These are phyloP conservation scores for Leptomonas pyrrhocoris DNA, from an alignment of 208 protist genomes.

Conservation along the genomic window DNA sequence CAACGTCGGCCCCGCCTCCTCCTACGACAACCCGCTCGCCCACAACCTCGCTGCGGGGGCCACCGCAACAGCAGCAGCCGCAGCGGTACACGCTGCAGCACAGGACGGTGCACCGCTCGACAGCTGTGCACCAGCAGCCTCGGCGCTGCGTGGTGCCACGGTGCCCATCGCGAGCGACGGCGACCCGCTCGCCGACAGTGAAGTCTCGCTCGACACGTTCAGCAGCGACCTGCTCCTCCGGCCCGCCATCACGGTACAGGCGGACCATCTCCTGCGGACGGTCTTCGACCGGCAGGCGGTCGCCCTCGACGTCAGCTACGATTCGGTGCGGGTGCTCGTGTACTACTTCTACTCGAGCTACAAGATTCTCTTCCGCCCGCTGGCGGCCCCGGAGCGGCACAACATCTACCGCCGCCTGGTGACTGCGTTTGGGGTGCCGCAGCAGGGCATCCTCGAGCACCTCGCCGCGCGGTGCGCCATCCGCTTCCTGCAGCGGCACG, in stretches of 20 bases:
- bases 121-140: neutral
- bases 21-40: slow-evolving; percentile 31
- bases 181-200: slow-evolving; percentile 15
- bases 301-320: slow-evolving; percentile 69
- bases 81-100: neutral
- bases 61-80: neutral
- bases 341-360: slow-evolving; percentile 83
- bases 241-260: slow-evolving; percentile 47
- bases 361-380: slow-evolving; percentile 73
- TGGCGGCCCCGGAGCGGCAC: slow-evolving; percentile 61
- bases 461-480: slow-evolving; percentile 80
- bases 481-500: slow-evolving; percentile 65
- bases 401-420: slow-evolving; percentile 79
- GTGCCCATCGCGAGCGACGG: slow-evolving; percentile 11
- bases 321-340: slow-evolving; percentile 72
- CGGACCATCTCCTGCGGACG: slow-evolving; percentile 52
- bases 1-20: slow-evolving; percentile 1
- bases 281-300: slow-evolving; percentile 73
- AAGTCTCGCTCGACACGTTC: slow-evolving; percentile 38
- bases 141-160: neutral
- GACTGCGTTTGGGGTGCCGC: slow-evolving; percentile 68
- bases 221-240: slow-evolving; percentile 45
- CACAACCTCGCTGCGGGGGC: neutral
- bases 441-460: slow-evolving; percentile 65
- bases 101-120: neutral